These are phyloP conservation scores for Neurospora sp. DNA, from an alignment of 495 filamentous ascomycete genomes.

Conservation along the genomic window DNA sequence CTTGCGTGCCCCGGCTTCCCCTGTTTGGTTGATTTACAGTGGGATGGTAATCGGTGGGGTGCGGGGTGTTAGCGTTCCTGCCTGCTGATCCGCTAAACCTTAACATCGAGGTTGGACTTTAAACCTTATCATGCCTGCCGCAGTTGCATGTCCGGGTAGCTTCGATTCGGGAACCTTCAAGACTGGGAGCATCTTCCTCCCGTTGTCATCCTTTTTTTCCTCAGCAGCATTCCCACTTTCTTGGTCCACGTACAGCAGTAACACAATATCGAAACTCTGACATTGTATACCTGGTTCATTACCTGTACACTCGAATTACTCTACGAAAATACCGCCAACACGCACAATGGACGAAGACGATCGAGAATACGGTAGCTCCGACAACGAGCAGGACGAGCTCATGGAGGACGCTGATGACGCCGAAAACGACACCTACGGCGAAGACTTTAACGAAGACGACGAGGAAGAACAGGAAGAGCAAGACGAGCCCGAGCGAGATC, in stretches of 20 bases:
- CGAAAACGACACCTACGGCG: constrained; percentile 47
- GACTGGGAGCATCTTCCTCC: background rate
- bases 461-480: constrained; percentile 52
- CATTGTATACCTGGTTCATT: background rate
- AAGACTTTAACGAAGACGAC: constrained; percentile 46
- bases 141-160: background rate
- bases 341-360: constrained; percentile 31
- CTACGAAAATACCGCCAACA: background rate
- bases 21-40: background rate
- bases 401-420: constrained; percentile 55
- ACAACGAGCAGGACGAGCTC: constrained; percentile 55
- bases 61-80: background rate
- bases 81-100: background rate
- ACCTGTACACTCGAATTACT: too few relatives aligned
- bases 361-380: constrained; percentile 39
- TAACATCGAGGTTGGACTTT: background rate
- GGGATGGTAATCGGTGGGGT: background rate
- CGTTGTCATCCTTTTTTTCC: background rate
- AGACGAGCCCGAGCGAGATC: constrained; percentile 23
- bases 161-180: background rate
- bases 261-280: background rate
- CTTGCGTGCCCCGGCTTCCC: background rate
- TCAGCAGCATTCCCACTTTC: background rate
- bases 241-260: background rate
- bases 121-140: background rate